Evolutionary conservation across 805 yeast species (phyloP).

Genomic region (Lipomyces orientalis): DNA sequence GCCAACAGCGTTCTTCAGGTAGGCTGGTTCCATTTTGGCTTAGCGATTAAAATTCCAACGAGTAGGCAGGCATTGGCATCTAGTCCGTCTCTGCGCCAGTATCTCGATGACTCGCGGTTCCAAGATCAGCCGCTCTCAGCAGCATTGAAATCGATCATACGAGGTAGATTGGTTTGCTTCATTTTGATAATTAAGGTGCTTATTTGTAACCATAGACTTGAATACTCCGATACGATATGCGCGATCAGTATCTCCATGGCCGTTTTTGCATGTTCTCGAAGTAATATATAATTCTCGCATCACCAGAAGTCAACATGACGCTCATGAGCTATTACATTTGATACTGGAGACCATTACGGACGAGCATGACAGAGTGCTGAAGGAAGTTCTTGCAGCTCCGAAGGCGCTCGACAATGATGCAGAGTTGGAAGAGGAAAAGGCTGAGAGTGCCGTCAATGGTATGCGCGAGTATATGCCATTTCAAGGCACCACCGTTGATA

Average conservation of each 20-base stretch:
- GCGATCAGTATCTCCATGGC: conserved; percentile 74
- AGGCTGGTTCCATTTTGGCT: not conserved
- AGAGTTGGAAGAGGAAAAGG: conserved; percentile 16
- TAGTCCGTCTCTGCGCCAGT: conserved; percentile 23
- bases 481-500: conserved; percentile 67
- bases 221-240: conserved; percentile 65
- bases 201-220: conserved; percentile 47
- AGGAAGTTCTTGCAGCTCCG: conserved; percentile 32
- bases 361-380: conserved; percentile 53
- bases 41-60: not conserved
- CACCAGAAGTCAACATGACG: conserved; percentile 87
- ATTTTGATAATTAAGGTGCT: too few relatives aligned
- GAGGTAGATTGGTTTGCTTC: conserved; percentile 14
- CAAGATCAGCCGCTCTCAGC: conserved; percentile 28
- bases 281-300: conserved; percentile 72
- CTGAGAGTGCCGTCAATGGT: conserved; percentile 2
- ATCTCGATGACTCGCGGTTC: conserved; percentile 22
- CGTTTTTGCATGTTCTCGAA: conserved; percentile 75
- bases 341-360: conserved; percentile 76
- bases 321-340: conserved; percentile 87
- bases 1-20: conserved; percentile 88
- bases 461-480: conserved; percentile 61
- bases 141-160: conserved; percentile 32
- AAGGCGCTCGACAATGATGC: conserved; percentile 19
- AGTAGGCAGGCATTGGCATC: conserved; percentile 31